Base-by-base conservation (phyloP, 1,284 basidiomycete species). In the Chalciporus sp. region DNA sequence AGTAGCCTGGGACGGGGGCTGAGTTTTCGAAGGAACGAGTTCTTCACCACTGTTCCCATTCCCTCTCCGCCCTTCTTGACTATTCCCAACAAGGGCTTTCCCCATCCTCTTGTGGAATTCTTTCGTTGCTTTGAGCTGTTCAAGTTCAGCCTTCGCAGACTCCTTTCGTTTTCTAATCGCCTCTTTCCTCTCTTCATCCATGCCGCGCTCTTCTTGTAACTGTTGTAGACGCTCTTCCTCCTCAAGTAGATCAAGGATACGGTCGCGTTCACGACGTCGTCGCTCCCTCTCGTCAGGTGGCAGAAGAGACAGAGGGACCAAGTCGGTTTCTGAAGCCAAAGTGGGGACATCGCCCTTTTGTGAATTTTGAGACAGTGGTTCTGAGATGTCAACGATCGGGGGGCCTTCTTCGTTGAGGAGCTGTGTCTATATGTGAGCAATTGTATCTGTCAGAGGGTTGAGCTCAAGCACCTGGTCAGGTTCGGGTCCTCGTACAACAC, bases 21-120 rank as follows among this genome's bases (percentile, higher is more conserved):
- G 58, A 62, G 52, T 28, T 50, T 42, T 46, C 17, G 26, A 14
- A 14, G 17, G 9, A 9, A 29, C 45, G 7, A 45, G 57, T 50
- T 76, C 73, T 26, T 77, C 76, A 47, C 72, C 66, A 49, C 73
- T 73, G 19, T 72, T 72, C 43, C 75, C 74, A 42, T 73, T 76
- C 46, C 69, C 63, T 54, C 76, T 74, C 41, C 71, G 72, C n/a
- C 74, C 68, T 42, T 76, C 70, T 4, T 74, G 70, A 44, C 81
- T 62, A 54, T 78, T 79, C 49, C 70, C 69, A 39, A 90, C 58
- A 39, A 91, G 73, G 0, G 86, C 84, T 59, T 79, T 83, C 2
- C 87, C 89, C 86, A 91, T 88, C 70, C 83, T 88, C 73, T 83
- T 88, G 66, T 89, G 86, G 64, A 88, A 73, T 53, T 84, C 84